Conservation (phyloP, 1,284 basidiomycete species). For the Stygiomarasmius scandens region DNA sequence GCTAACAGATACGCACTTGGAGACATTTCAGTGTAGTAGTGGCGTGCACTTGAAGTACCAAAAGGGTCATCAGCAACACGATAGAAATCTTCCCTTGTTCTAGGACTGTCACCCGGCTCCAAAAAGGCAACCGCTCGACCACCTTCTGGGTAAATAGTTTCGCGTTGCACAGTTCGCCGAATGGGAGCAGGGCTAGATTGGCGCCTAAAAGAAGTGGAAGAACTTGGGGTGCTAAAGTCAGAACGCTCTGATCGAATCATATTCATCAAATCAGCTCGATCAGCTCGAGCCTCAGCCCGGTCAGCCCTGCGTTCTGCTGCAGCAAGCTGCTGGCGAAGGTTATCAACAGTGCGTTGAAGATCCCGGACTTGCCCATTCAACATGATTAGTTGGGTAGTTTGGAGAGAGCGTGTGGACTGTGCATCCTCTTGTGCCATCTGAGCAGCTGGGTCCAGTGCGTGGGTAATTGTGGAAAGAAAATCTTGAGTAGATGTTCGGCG, state of each 20-base stretch:
- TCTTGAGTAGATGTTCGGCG: background rate
- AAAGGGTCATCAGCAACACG: too few relatives aligned
- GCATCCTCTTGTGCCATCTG: constrained; percentile 13
- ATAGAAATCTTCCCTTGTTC: too few relatives aligned
- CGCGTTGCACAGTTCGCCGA: too few relatives aligned
- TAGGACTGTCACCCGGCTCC: too few relatives aligned
- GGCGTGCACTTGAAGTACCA: too few relatives aligned
- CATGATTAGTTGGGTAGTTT: constrained; percentile 16
- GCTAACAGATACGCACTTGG: too few relatives aligned
- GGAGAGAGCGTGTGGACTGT: constrained; percentile 12
- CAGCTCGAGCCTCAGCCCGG: constrained; percentile 14
- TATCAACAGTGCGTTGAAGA: constrained; percentile 12
- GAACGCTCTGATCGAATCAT: background rate
- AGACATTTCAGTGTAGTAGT: too few relatives aligned
- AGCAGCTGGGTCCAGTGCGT: constrained; percentile 15
- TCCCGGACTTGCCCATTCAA: constrained; percentile 21
- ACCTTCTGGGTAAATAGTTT: too few relatives aligned
- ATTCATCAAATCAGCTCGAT: constrained; percentile 9
- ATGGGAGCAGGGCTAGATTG: too few relatives aligned
- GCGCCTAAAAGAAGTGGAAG: background rate
- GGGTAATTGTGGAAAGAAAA: constrained; percentile 16
- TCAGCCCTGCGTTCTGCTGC: constrained; percentile 9
- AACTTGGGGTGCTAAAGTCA: background rate
- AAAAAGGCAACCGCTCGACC: too few relatives aligned
- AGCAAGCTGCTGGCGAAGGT: constrained; percentile 17